Base-by-base conservation (phyloP, 78 protist genomes). In the Emiliania huxleyi region DNA sequence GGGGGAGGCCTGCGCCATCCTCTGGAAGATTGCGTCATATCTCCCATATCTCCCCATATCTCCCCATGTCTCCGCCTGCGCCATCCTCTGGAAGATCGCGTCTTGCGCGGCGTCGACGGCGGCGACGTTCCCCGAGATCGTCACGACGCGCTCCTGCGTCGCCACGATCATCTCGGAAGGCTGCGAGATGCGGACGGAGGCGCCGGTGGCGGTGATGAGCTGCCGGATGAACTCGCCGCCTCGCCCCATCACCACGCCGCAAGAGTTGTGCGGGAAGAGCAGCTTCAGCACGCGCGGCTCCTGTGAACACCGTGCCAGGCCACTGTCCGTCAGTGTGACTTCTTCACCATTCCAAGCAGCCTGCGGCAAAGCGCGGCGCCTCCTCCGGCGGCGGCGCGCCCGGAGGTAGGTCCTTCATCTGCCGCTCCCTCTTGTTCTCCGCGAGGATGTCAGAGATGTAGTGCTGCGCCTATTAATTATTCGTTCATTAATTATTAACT, bases 111-210 rank as follows among this genome's bases (percentile, higher is more conserved):
- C 44, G 81, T 71, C 81, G 81, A 71, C 42, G 33, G 81, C 81
- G 33, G 11, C 29, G 15, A 21, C 19, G 21, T 1, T 2, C 19
- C 81, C 81, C 15, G 81, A 33, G 81, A 71, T 35, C n/a, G 81
- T 35, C 40, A 71, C 23, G 33, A 71, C 42, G 81, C 81, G 81
- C 81, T 71, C 81, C 81, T 71, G 81, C 81, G 81, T 71, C 81
- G 37, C 44, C 42, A 6, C 45, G 42, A 71, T 35, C 42, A 35
- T 35, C 81, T 71, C 81, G 42, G 44, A 35, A 19, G 35, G 81
- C 81, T 71, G 81, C 81, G 81, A 71, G 29, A 71, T 40, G 40
- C 19, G 11, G 81, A 71, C 2, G n/a, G 42, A 33, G 40, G 81
- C 81, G 42, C 81, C 81, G 42, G 81, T 19, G 45, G 19, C n/a